Percentiles rank a stretch among this genome's conserved stretches.
Conservation (phyloP, 768 basidiomycete species). For the Ramaria rubella region DNA sequence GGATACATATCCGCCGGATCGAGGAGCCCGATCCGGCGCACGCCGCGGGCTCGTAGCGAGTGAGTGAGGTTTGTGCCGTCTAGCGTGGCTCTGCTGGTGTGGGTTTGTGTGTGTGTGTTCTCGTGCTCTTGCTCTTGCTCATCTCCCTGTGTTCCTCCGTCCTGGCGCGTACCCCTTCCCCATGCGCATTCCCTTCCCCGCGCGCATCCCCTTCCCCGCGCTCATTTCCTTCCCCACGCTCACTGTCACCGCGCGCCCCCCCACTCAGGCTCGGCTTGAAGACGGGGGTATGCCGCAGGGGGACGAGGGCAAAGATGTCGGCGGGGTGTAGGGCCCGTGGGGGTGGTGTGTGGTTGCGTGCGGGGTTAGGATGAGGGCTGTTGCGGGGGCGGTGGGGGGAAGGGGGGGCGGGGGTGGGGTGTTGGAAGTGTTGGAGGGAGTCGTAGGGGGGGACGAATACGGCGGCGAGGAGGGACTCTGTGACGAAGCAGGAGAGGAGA, state of each 20-base stretch:
- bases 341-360: slow-evolving; percentile 17
- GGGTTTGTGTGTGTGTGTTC: too few species aligned
- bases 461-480: slow-evolving; percentile 46
- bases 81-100: too few species aligned
- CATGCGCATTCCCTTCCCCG: too few species aligned
- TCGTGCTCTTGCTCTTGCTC: too few species aligned
- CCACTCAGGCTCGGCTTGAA: slow-evolving; percentile 40
- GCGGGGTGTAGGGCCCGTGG: slow-evolving; percentile 21
- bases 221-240: too few species aligned
- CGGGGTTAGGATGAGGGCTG: slow-evolving; percentile 34
- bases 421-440: slow-evolving; percentile 16
- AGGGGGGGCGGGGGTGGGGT: slow-evolving; percentile 21
- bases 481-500: slow-evolving; percentile 51
- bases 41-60: too few species aligned
- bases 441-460: slow-evolving; percentile 41
- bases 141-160: too few species aligned
- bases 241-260: too few species aligned
- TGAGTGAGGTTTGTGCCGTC: too few species aligned
- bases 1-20: slow-evolving; percentile 53
- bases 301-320: slow-evolving; percentile 43
- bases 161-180: too few species aligned
- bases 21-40: slow-evolving; percentile 44
- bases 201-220: too few species aligned
- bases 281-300: slow-evolving; percentile 41
- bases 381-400: too few species aligned